Base-by-base conservation (phyloP, 176 grass and related monocot species). In the Eragrostis curvula region DNA sequence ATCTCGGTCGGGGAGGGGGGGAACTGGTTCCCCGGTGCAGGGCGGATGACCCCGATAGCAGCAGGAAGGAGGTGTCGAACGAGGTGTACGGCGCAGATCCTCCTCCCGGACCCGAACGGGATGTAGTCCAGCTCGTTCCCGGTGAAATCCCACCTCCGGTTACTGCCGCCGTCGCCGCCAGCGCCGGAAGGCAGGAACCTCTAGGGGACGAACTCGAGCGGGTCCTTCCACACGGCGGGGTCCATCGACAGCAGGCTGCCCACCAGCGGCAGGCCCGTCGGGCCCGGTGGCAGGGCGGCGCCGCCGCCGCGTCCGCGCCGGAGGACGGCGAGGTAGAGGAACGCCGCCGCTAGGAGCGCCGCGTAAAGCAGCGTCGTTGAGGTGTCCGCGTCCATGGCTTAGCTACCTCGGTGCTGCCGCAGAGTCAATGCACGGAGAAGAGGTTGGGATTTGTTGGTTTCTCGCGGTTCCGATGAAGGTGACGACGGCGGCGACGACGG, bases 51-150 rank as follows among this genome's bases (percentile, higher is more conserved):
- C 32, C 32, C 18, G 7, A 20, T 21, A 20, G 52, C 20, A 7
- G 20, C 20, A 21, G 52, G 18, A 55, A 20, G 7, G 52, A 55
- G 52, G 20, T n/a, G n/a, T n/a, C n/a, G n/a, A n/a, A n/a, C n/a
- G n/a, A n/a, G n/a, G n/a, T n/a, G n/a, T n/a, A n/a, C 90, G 0
- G 90, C 93, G 78, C 93, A 96, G 71, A 92, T 92, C 87, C 93
- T 88, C 70, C 89, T 65, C 13, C 93, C 93, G 1, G 93, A 92
- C 62, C 93, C 93, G 66, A 96, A 96, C 32, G 93, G 93, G 12
- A 96, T 47, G n/a, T n/a, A n/a, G n/a, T n/a, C n/a, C n/a, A n/a
- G n/a, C n/a, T n/a, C n/a, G n/a, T n/a, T n/a, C n/a, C 90, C 90
- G 42, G 13, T 96, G 73, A 88, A 96, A 64, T 96, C 93, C 70